Conservation (phyloP, 1,284 basidiomycete genomes). For the Cryptococcus sp. region DNA sequence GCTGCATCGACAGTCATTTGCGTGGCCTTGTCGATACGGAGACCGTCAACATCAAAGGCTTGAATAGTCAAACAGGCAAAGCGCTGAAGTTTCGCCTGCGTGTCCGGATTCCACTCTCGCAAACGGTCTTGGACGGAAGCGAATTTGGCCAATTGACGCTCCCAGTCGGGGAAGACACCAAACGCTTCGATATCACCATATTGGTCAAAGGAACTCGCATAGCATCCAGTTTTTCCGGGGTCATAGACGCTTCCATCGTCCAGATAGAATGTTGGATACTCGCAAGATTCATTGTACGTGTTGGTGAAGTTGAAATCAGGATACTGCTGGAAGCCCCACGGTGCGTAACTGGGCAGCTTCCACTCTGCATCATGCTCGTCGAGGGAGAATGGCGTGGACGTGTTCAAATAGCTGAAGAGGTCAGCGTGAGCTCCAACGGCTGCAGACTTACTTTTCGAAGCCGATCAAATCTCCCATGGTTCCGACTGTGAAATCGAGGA, state of each 20-base stretch:
- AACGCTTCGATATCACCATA: slow-evolving; percentile 95
- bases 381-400: slow-evolving; percentile 73
- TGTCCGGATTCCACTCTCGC: slow-evolving; percentile 77
- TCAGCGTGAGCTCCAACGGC: too few relatives aligned
- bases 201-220: slow-evolving; percentile 81
- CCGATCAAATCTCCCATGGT: slow-evolving; percentile 86
- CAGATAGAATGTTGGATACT: slow-evolving; percentile 73
- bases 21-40: slow-evolving; percentile 90
- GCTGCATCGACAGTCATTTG: slow-evolving; percentile 82
- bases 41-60: slow-evolving; percentile 83
- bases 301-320: slow-evolving; percentile 66
- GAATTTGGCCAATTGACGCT: slow-evolving; percentile 90
- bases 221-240: slow-evolving; percentile 66
- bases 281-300: slow-evolving; percentile 68
- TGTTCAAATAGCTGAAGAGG: slow-evolving; percentile 66
- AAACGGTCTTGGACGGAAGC: slow-evolving; percentile 92
- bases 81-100: slow-evolving; percentile 70
- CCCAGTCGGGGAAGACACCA: slow-evolving; percentile 75
- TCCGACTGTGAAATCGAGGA: slow-evolving; percentile 88
- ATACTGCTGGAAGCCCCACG: slow-evolving; percentile 82
- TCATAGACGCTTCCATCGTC: slow-evolving; percentile 68
- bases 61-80: slow-evolving; percentile 83
- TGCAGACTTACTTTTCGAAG: slow-evolving; percentile 64
- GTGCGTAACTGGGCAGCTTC: slow-evolving; percentile 72
- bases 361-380: slow-evolving; percentile 72